These are phyloP conservation scores for Saccharomyces eubayanus DNA, from an alignment of 805 yeast species.

Conservation along the genomic window DNA sequence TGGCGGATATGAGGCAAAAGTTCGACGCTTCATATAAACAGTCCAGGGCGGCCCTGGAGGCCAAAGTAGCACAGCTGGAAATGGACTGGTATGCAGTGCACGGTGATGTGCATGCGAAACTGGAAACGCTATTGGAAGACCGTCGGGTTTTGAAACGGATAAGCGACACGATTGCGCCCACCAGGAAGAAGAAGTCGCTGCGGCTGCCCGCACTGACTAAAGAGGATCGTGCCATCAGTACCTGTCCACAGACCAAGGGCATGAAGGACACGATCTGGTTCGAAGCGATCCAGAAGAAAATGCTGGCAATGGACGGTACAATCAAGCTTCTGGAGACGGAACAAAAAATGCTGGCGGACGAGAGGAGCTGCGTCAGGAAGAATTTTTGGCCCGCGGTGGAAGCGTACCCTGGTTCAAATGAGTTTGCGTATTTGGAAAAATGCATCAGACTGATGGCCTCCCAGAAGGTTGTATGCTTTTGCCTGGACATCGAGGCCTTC, in stretches of 20 bases:
- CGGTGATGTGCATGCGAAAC: not conserved
- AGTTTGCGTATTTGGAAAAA: constrained; percentile 17
- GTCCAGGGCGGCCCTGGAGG: not conserved
- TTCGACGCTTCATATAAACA: not conserved
- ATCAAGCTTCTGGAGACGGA: not conserved
- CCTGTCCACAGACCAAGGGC: not conserved
- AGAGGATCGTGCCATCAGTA: constrained; percentile 7
- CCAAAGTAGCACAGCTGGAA: not conserved
- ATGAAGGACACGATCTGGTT: not conserved
- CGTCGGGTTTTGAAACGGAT: not conserved
- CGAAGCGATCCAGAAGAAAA: not conserved
- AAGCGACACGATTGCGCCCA: not conserved
- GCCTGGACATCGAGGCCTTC: constrained; percentile 51
- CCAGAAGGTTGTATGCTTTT: constrained; percentile 32
- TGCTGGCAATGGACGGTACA: not conserved
- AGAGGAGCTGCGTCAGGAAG: not conserved
- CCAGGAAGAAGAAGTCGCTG: not conserved
- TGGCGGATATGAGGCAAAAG: not conserved
- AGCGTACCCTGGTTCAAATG: constrained; percentile 15
- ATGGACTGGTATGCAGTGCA: not conserved
- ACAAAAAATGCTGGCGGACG: not conserved
- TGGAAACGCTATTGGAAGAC: not conserved
- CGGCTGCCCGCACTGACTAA: constrained; percentile 5
- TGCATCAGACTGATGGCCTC: constrained; percentile 16
- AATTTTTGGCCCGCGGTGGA: constrained; percentile 10